Percentiles rank a stretch among this genome's conserved stretches.
These are phyloP conservation scores for Cystofilobasidium capitatum DNA, from an alignment of 768 basidiomycete genomes.

Conservation along the genomic window DNA sequence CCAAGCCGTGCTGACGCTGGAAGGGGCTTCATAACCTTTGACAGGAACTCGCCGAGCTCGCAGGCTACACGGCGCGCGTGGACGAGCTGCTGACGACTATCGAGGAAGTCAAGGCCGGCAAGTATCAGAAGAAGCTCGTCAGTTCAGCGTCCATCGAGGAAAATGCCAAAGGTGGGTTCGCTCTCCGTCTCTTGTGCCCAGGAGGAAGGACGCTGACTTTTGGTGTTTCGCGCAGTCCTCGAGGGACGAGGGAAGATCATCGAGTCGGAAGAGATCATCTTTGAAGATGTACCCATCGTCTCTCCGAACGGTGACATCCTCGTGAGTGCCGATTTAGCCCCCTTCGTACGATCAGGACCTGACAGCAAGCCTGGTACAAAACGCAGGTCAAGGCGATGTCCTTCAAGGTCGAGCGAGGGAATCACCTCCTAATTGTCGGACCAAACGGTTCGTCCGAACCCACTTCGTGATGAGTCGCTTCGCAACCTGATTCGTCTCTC, in stretches of 20 bases:
- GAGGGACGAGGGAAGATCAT: constrained; percentile 66
- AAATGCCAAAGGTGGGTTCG: constrained; percentile 59
- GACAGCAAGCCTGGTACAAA: too few species aligned
- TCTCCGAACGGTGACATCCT: constrained; percentile 93
- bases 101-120: constrained; percentile 69
- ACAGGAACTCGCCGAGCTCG: constrained; percentile 77
- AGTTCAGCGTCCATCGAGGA: constrained; percentile 62
- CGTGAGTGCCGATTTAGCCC: constrained; percentile 27
- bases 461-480: background rate
- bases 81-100: constrained; percentile 81
- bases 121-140: constrained; percentile 79
- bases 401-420: constrained; percentile 81
- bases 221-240: constrained; percentile 49
- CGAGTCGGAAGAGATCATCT: constrained; percentile 78
- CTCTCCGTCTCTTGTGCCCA: background rate
- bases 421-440: constrained; percentile 49
- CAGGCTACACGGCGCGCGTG: constrained; percentile 89
- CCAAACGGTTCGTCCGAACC: constrained; percentile 57
- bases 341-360: background rate
- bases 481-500: constrained; percentile 13
- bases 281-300: constrained; percentile 87
- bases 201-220: constrained; percentile 10
- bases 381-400: constrained; percentile 60
- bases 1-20: background rate
- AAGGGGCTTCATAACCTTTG: constrained; percentile 21